These are phyloP conservation scores for Neurospora terricola DNA, from an alignment of 495 filamentous ascomycete genomes.

Conservation along the genomic window DNA sequence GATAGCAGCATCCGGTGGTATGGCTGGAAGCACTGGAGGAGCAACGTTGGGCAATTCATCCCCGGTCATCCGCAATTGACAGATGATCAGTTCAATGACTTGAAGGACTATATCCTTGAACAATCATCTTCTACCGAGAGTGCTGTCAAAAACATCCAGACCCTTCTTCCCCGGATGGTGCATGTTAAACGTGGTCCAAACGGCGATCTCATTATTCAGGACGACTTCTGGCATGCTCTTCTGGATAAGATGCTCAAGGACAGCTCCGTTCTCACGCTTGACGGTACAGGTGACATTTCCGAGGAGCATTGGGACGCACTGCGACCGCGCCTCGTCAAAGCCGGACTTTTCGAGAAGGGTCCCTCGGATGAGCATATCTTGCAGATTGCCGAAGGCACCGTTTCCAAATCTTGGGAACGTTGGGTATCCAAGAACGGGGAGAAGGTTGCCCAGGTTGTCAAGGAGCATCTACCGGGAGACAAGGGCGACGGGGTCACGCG, in stretches of 20 bases:
- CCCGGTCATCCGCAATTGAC: conserved; percentile 9
- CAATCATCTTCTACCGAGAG: conserved; percentile 5
- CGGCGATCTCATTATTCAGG: conserved; percentile 34
- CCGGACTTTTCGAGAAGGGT: conserved; percentile 1
- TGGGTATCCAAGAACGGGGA: conserved; percentile 29
- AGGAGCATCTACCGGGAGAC: conserved; percentile 1
- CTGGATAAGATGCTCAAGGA: conserved; percentile 23
- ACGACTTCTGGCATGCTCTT: conserved; percentile 48
- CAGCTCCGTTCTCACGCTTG: conserved; percentile 21
- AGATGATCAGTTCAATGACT: conserved; percentile 12
- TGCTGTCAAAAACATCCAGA: conserved; percentile 20
- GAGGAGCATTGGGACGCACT: conserved; percentile 30
- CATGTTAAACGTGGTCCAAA: conserved; percentile 26
- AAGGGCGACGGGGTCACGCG: conserved; percentile 1
- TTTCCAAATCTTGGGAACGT: conserved; percentile 21
- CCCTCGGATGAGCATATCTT: conserved; percentile 5
- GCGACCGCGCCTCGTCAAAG: conserved; percentile 15
- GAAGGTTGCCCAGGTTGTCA: conserved; percentile 15
- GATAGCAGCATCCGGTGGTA: conserved; percentile 7
- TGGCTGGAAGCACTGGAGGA: conserved; percentile 10
- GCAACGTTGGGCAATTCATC: conserved; percentile 15
- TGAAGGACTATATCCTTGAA: conserved; percentile 10
- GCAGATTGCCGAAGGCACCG: conserved; percentile 7
- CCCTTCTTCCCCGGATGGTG: conserved; percentile 23
- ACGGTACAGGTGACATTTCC: conserved; percentile 18